phyloP scores from a whole-genome alignment of 2,329 filamentous ascomycete species.

The Botrytis porri region DNA sequence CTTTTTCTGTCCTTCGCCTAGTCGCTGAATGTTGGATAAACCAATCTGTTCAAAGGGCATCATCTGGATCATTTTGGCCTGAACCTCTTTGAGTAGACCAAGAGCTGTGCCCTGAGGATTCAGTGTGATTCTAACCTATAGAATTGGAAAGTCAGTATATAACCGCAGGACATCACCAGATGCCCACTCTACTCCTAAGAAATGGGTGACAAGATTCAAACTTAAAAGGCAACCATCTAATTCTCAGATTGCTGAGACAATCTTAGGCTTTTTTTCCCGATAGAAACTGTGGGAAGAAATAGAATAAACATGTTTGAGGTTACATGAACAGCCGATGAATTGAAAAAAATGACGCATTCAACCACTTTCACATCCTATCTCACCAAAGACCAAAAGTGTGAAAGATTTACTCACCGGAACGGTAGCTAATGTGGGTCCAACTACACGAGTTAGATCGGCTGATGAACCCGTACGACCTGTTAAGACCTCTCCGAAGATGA shows the following conservation, averaged over 20 bases:
- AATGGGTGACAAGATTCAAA: not conserved
- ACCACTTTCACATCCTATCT: not conserved
- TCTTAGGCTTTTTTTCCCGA: not conserved
- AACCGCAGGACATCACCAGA: not conserved
- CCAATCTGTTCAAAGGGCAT: constrained; percentile 51
- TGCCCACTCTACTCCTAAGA: not conserved
- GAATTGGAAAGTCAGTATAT: not conserved
- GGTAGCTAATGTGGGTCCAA: constrained; percentile 44
- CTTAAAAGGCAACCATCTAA: not conserved
- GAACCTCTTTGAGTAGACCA: not conserved
- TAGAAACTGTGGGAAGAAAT: not conserved
- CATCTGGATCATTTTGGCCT: constrained; percentile 9
- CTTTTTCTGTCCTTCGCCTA: constrained; percentile 21
- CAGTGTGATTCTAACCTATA: constrained; percentile 9
- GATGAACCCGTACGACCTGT: constrained; percentile 43
- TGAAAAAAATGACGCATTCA: not conserved
- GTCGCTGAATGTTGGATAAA: constrained; percentile 26
- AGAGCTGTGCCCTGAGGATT: not conserved
- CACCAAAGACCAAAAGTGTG: constrained; percentile 20
- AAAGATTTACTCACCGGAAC: constrained; percentile 43
- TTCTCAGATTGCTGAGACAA: too few relatives aligned
- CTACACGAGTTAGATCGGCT: constrained; percentile 42
- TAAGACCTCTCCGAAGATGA: constrained; percentile 45
- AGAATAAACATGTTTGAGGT: not conserved
- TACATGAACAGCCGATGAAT: not conserved